A percentile compares a stretch with the other conserved stretches of the same genome.
These are phyloP conservation scores for Pseudozyma sp. DNA, from an alignment of 1,284 basidiomycete genomes.

Conservation along the genomic window DNA sequence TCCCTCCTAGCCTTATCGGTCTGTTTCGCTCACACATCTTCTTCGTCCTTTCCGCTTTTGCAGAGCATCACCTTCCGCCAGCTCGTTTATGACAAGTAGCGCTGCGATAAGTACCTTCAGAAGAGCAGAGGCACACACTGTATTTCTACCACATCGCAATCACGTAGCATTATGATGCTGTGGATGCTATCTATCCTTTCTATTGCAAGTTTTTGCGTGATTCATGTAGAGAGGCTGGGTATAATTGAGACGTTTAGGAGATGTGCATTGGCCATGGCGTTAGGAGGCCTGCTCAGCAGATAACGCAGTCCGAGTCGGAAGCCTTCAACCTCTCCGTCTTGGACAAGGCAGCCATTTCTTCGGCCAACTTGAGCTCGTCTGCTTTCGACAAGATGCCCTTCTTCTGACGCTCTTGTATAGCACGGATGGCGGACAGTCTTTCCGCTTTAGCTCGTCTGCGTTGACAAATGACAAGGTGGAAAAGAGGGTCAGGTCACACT, in stretches of 20 bases:
- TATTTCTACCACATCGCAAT: neutral
- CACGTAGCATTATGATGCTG: no score
- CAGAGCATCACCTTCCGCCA: slow-evolving; percentile 58
- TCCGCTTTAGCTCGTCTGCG: slow-evolving; percentile 56
- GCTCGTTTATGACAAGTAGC: slow-evolving; percentile 38
- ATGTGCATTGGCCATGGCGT: neutral
- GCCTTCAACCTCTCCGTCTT: slow-evolving; percentile 35
- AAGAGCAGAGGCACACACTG: neutral
- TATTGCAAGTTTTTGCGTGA: no score
- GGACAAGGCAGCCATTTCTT: slow-evolving; percentile 54
- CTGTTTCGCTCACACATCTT: neutral
- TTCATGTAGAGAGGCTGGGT: neutral
- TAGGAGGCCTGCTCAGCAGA: slow-evolving; percentile 4
- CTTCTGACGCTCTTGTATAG: slow-evolving; percentile 52
- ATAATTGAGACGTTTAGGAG: neutral
- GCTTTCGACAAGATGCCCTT: slow-evolving; percentile 55
- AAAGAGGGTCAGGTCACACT: slow-evolving; percentile 3
- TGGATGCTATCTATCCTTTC: no score
- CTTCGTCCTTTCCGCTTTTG: neutral
- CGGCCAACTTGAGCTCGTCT: slow-evolving; percentile 55
- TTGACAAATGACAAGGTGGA: neutral
- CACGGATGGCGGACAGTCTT: slow-evolving; percentile 51
- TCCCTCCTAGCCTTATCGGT: no score
- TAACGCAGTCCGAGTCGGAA: slow-evolving; percentile 43
- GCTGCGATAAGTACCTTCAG: neutral